These are phyloP conservation scores for Osmanthus fragrans DNA, from an alignment of 257 asterid species.

Conservation along the genomic window DNA sequence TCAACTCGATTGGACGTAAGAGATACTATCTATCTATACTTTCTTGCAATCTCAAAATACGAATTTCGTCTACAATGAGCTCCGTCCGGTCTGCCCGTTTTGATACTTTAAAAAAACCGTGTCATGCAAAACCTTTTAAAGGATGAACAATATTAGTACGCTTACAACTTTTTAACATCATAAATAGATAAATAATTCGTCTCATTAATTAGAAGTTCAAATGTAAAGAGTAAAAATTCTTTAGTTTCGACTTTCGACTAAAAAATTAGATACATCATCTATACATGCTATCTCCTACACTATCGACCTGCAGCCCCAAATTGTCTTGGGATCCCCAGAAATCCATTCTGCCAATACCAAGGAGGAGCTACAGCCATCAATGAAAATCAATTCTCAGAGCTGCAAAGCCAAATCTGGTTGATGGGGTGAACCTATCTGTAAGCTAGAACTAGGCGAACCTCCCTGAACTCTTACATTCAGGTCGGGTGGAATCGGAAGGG, in stretches of 20 bases:
- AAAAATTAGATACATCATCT: slow-evolving; percentile 54
- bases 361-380: slow-evolving; percentile 26
- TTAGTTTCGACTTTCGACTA: slow-evolving; percentile 32
- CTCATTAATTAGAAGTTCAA: slow-evolving; percentile 27
- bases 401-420: slow-evolving; percentile 91
- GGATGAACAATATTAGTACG: neutral
- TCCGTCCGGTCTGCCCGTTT: too few species aligned
- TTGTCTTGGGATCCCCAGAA: neutral
- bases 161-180: neutral
- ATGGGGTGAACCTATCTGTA: slow-evolving; percentile 73
- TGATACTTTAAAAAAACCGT: too few species aligned
- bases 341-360: slow-evolving; percentile 17
- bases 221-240: slow-evolving; percentile 31
- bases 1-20: neutral
- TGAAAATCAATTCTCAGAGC: slow-evolving; percentile 45
- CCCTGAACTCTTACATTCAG: slow-evolving; percentile 57
- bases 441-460: slow-evolving; percentile 74
- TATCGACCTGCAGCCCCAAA: slow-evolving; percentile 25
- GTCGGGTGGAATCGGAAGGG: slow-evolving; percentile 52
- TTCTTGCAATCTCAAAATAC: too few species aligned
- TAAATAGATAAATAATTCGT: neutral
- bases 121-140: too few species aligned
- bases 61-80: too few species aligned
- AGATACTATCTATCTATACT: too few species aligned
- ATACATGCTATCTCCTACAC: slow-evolving; percentile 55